Conservation (phyloP, 1,139 yeast species). For the Yamadazyma aaseri region DNA sequence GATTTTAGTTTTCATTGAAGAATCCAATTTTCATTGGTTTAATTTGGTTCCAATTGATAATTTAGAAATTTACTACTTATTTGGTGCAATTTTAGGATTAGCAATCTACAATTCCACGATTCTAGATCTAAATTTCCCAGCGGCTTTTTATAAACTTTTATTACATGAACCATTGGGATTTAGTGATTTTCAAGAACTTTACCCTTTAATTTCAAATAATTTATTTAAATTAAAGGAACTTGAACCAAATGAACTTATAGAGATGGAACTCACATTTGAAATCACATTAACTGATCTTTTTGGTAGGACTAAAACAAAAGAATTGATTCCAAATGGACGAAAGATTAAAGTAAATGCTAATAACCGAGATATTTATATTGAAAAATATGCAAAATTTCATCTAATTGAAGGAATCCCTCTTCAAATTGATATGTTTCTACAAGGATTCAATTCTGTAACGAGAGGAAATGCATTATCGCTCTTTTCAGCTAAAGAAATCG, state of each 20-base stretch:
- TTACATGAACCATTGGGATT: conserved; percentile 55
- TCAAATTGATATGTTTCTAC: conserved; percentile 57
- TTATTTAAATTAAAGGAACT: conserved; percentile 54
- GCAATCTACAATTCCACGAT: conserved; percentile 91
- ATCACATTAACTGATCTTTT: conserved; percentile 39
- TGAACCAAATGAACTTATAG: conserved; percentile 25
- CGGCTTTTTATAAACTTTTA: conserved; percentile 71
- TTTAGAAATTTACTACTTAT: conserved; percentile 61
- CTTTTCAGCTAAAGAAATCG: conserved; percentile 80
- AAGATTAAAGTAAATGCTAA: conserved; percentile 48
- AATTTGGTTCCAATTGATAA: conserved; percentile 45
- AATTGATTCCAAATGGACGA: conserved; percentile 59
- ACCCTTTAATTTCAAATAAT: conserved; percentile 64
- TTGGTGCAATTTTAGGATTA: conserved; percentile 84
- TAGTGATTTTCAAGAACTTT: conserved; percentile 64
- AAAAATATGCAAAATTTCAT: conserved; percentile 58
- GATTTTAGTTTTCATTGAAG: conserved; percentile 60
- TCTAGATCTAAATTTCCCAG: conserved; percentile 74
- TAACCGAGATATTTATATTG: conserved; percentile 62
- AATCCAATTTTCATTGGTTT: conserved; percentile 78
- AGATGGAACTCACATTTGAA: conserved; percentile 37
- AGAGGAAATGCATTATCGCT: conserved; percentile 79
- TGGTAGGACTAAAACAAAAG: conserved; percentile 39
- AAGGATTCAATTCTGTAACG: conserved; percentile 73
- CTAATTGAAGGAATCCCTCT: conserved; percentile 52